phyloP scores from a whole-genome alignment of 352 stramenopile genomes.

The Pythium pyrilobum region DNA sequence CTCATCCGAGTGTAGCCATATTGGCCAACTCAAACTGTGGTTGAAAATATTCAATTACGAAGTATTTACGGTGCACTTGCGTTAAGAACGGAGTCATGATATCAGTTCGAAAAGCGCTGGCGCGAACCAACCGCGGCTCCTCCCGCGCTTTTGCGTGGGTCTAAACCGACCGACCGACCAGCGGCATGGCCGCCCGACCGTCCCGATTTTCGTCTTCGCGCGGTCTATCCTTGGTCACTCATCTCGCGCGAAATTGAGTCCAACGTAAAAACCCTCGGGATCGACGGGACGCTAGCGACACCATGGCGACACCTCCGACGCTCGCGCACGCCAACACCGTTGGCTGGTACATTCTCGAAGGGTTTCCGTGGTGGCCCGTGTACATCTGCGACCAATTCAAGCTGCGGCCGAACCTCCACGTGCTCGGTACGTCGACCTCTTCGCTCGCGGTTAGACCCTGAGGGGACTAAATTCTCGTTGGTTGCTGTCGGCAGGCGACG shows the following conservation, averaged over 20 bases:
- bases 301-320: not conserved
- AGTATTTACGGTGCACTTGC: not conserved
- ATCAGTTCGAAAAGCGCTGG: not conserved
- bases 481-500: constrained; percentile 27
- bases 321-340: constrained; percentile 46
- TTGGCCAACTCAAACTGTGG: not conserved
- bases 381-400: constrained; percentile 80
- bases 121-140: not conserved
- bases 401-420: constrained; percentile 57
- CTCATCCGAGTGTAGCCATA: not conserved
- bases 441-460: not conserved
- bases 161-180: constrained; percentile 3
- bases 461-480: not conserved
- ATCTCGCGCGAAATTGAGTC: not conserved
- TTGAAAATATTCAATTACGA: not conserved
- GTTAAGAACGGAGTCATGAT: constrained; percentile 1
- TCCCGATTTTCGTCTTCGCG: not conserved
- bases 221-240: constrained; percentile 2
- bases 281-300: not conserved
- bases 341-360: constrained; percentile 83
- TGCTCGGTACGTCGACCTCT: constrained; percentile 32
- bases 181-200: no score
- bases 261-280: no score
- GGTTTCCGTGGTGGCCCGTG: constrained; percentile 83
- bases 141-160: constrained; percentile 7